phyloP scores from a whole-genome alignment of 2,329 filamentous ascomycete species.

The Paraphaeosphaeria sporulosa region DNA sequence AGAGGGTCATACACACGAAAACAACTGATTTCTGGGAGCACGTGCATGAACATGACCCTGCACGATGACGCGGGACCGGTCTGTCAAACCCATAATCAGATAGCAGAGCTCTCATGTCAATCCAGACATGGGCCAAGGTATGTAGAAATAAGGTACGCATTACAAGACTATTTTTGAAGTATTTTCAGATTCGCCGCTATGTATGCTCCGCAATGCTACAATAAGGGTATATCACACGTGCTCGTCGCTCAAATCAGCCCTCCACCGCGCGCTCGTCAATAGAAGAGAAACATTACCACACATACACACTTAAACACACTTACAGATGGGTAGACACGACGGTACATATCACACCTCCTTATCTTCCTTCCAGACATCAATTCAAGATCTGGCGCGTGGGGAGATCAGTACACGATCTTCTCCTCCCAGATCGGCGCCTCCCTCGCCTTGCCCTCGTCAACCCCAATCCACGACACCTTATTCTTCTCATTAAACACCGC shows the following conservation, averaged over 20 bases:
- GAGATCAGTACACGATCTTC: conserved; percentile 42
- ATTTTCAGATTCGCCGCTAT: neutral
- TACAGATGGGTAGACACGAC: neutral
- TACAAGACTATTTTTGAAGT: neutral
- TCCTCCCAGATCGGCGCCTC: conserved; percentile 55
- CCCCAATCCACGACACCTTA: conserved; percentile 51
- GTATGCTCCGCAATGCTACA: neutral
- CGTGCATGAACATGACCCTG: too few relatives aligned
- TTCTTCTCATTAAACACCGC: conserved; percentile 56
- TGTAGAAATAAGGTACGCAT: too few relatives aligned
- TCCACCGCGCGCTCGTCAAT: neutral
- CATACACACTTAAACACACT: neutral
- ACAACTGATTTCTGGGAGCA: too few relatives aligned
- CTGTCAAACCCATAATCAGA: too few relatives aligned
- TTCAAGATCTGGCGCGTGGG: neutral
- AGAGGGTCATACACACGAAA: too few relatives aligned
- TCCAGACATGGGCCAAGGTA: too few relatives aligned
- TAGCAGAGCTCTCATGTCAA: too few relatives aligned
- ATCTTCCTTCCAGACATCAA: neutral
- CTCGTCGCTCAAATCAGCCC: neutral
- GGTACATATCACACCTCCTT: neutral
- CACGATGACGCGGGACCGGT: too few relatives aligned
- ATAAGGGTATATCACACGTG: neutral
- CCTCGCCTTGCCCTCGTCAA: conserved; percentile 49
- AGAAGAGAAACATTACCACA: neutral